Percentiles rank a stretch among this genome's conserved stretches.
phyloP scores from a whole-genome alignment of 2,329 filamentous ascomycete genomes.

The Monosporascus sp. region DNA sequence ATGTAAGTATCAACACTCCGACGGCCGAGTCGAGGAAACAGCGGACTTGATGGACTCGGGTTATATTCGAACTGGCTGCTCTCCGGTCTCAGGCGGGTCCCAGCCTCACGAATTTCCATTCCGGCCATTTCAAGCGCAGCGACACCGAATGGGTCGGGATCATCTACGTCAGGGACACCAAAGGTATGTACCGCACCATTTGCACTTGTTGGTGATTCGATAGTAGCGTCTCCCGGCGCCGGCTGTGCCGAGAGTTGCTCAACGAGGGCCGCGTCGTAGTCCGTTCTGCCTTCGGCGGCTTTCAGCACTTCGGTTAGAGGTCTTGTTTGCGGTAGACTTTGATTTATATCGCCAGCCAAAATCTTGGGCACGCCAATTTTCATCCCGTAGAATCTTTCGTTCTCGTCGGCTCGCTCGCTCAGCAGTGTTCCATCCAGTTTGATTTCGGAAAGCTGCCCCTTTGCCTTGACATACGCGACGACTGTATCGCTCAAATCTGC shows the following conservation, averaged over 20 bases:
- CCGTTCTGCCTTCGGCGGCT: constrained; percentile 76
- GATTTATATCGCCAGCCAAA: constrained; percentile 51
- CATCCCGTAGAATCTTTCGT: constrained; percentile 53
- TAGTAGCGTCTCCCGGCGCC: constrained; percentile 69
- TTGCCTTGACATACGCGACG: constrained; percentile 54
- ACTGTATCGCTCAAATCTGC: constrained; percentile 51
- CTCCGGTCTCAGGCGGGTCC: constrained; percentile 65
- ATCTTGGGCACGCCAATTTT: constrained; percentile 51
- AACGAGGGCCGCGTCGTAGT: constrained; percentile 66
- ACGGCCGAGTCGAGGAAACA: constrained; percentile 53
- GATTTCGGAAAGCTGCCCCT: constrained; percentile 50
- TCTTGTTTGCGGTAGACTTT: constrained; percentile 48
- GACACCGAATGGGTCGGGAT: constrained; percentile 90
- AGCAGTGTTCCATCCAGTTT: constrained; percentile 53
- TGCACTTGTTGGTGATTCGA: constrained; percentile 39
- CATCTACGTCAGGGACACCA: constrained; percentile 71
- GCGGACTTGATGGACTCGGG: constrained; percentile 70
- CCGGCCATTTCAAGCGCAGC: constrained; percentile 87
- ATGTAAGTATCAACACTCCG: constrained; percentile 64
- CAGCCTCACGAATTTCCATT: constrained; percentile 86
- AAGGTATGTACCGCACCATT: constrained; percentile 50
- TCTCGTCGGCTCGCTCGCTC: constrained; percentile 53
- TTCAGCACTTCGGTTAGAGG: constrained; percentile 78
- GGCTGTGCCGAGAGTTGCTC: constrained; percentile 59
- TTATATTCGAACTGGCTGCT: constrained; percentile 81